Conservation (phyloP, 257 asterid genomes). For the Avicennia marina region DNA sequence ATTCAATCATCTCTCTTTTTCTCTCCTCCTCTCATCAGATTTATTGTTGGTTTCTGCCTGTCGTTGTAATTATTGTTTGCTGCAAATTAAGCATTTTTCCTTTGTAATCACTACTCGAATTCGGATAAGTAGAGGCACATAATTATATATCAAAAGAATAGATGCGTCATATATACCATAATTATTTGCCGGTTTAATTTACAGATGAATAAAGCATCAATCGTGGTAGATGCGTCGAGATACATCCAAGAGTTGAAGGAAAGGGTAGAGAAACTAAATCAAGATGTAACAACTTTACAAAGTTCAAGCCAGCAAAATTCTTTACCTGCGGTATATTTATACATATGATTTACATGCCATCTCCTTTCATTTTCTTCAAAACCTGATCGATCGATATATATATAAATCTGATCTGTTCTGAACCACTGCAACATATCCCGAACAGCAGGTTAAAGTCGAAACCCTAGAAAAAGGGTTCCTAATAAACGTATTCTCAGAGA, state of each 20-base stretch:
- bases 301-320: constrained; percentile 25
- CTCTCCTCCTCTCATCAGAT: no score
- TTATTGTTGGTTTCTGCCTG: no score
- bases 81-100: no score
- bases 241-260: constrained; percentile 61
- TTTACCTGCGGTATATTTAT: constrained; percentile 34
- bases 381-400: neutral
- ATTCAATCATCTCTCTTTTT: no score
- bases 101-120: no score
- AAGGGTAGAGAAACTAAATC: constrained; percentile 50
- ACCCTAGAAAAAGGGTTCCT: constrained; percentile 64
- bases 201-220: constrained; percentile 62
- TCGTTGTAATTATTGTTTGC: no score
- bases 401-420: neutral
- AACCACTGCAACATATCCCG: neutral
- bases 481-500: constrained; percentile 48
- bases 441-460: constrained; percentile 71
- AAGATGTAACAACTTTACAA: constrained; percentile 42
- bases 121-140: no score
- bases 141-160: no score
- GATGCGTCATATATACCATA: no score
- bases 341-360: no score
- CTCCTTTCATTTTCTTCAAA: neutral
- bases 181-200: no score
- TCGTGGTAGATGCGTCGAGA: constrained; percentile 54